Percentiles rank a stretch among this genome's conserved stretches.
phyloP scores from a whole-genome alignment of 139 green algal genomes.

The Picochlorum sp. region DNA sequence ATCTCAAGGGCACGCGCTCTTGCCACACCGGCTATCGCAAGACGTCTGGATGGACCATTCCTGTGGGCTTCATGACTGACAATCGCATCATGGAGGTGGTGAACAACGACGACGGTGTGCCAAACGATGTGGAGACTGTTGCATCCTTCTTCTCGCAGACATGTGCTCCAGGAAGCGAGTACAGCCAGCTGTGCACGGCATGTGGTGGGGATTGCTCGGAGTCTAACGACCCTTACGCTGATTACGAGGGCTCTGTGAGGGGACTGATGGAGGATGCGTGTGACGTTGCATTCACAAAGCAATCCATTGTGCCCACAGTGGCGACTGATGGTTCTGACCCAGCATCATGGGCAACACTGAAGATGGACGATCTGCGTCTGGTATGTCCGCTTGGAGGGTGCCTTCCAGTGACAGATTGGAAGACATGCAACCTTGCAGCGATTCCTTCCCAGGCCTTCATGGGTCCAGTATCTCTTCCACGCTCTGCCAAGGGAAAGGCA shows the following conservation, averaged over 20 bases:
- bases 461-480: slow-evolving; percentile 20
- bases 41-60: too few relatives aligned
- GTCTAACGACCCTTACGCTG: slow-evolving; percentile 24
- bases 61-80: too few relatives aligned
- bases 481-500: slow-evolving; percentile 5
- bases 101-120: background rate
- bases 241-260: slow-evolving; percentile 35
- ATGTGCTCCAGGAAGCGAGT: slow-evolving; percentile 19
- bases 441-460: slow-evolving; percentile 18
- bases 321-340: slow-evolving; percentile 9
- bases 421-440: slow-evolving; percentile 16
- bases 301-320: slow-evolving; percentile 16
- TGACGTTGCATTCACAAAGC: slow-evolving; percentile 47
- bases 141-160: slow-evolving; percentile 24
- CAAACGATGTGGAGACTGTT: slow-evolving; percentile 20
- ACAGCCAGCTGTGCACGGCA: slow-evolving; percentile 18
- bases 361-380: slow-evolving; percentile 19
- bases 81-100: slow-evolving; percentile 11
- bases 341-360: slow-evolving; percentile 10
- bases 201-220: slow-evolving; percentile 26
- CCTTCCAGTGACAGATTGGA: slow-evolving; percentile 10
- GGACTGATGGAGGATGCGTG: slow-evolving; percentile 38
- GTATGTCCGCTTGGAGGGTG: slow-evolving; percentile 27
- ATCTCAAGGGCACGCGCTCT: too few relatives aligned
- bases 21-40: too few relatives aligned